Base-by-base conservation (phyloP, 495 filamentous ascomycete species). In the Hypoxylon perforatum region DNA sequence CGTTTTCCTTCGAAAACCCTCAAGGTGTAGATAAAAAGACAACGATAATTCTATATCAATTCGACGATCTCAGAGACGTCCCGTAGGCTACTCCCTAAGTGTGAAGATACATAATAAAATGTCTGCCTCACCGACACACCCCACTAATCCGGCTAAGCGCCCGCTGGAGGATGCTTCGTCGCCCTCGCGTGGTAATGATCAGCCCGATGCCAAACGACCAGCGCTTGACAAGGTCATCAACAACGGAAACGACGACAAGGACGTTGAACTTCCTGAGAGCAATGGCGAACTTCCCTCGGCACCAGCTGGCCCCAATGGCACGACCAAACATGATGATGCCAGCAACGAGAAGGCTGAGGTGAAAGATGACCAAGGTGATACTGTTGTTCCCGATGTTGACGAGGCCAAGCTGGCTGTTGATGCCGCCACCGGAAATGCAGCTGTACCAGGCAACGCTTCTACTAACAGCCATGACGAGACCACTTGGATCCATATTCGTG, bases 141-240 rank as follows among this genome's bases (percentile, higher is more conserved):
- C 81, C 8, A 82, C 83, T 41, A 81, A 84, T 63, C 85, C 84
- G 65, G 76, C 92, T 72, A 99, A 99, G 85, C 93, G 95, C 65
- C 95, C 95, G 63, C 88, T 98, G 50, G 95, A 99, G 84, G 95
- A 98, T 73, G 88, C 93, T 30, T 98, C 95, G 41, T 98, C 95
- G 3, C 93, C 95, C 4, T 95, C 93, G 22, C 92, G 91, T 17
- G 90, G 88, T 33, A 90, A 84, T 73, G 95, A 97, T 70, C 96
- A 97, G 77, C 93, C 93, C 25, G 95, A 99, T 66, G 95, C 96
- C 66, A 99, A 99, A 82, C 91, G 95, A 67, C 96, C 91, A 23
- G 96, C 96, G 47, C 85, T 98, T 57, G 94, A 97, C 81, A 99
- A 97, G 83, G 85, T 93, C 67, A 84, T 91, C 46, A 90, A 88